Base-by-base conservation (phyloP, 352 stramenopile species). In the Globisporangium iwayamae region DNA sequence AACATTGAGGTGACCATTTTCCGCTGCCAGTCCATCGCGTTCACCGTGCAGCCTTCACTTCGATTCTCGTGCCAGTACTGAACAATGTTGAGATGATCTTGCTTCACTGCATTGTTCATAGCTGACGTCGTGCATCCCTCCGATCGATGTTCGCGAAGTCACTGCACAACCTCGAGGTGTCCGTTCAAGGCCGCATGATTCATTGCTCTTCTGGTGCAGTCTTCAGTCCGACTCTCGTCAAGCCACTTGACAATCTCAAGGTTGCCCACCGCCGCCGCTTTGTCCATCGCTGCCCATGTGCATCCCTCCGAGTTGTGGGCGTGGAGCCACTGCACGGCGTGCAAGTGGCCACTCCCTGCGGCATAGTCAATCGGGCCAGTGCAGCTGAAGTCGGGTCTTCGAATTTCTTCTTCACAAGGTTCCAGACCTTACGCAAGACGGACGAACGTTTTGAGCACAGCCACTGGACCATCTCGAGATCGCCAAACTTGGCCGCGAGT, bases 401-500 rank as follows among this genome's bases (percentile, higher is more conserved):
- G 16, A 28, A 18, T 39, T 39, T 13, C 51, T 16, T 28, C 13
- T 30, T 41, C 43, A 28, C 18, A 18, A 16, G 4, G 3, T 22
- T 43, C 28, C 14, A 28, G 52, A 6, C 22, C 13, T 11, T 10
- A 34, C 3, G 20, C 43, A 13, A 3, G 16, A 6, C 41, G 14
- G 43, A 3, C 34, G 34, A 11, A 13, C 34, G 34, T 39, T 7
- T 30, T 4, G 22, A 4, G 3, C 47, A n/a, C 4, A 51, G 22
- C 54, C 54, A 60, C 39, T 60, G 36, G 1, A 60, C n/a, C 36
- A 60, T 50, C n/a, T 48, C 38, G 18, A 60, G 39, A 22, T 60
- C 18, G 11, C 54, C 54, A 28, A 32, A 13, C 34, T 39, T 3
- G 34, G 9, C 39, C n/a, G 25, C 55, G 4, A 25, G 25, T 14